phyloP scores from a whole-genome alignment of 208 protist genomes.

The Acanthamoeba healyi region DNA sequence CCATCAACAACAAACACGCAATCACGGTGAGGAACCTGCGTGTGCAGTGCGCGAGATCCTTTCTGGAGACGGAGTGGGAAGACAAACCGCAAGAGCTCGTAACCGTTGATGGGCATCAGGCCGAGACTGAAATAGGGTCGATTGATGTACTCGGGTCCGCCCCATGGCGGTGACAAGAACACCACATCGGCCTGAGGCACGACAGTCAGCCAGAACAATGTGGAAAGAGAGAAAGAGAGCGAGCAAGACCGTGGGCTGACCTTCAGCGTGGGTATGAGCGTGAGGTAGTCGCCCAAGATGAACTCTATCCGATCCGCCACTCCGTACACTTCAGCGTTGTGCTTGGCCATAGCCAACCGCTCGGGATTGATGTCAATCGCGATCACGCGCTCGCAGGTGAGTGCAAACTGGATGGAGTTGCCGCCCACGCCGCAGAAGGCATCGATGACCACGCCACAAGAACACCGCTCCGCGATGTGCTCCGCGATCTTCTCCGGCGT shows the following conservation, averaged over 20 bases:
- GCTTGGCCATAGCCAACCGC: conserved; percentile 83
- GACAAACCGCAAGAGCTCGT: conserved; percentile 82
- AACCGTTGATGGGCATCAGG: conserved; percentile 74
- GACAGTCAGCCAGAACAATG: not conserved
- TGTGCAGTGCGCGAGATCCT: not conserved
- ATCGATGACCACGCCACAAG: conserved; percentile 78
- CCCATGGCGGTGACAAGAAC: conserved; percentile 92
- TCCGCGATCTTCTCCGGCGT: conserved; percentile 83
- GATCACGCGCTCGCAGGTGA: conserved; percentile 87
- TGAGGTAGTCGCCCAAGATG: conserved; percentile 88
- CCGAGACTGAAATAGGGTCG: conserved; percentile 72
- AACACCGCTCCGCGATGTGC: conserved; percentile 80
- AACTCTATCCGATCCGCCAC: conserved; percentile 90
- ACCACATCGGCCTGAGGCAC: conserved; percentile 85
- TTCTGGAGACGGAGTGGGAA: not conserved
- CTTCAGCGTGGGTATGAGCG: conserved; percentile 81
- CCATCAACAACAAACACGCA: not conserved
- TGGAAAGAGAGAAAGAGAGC: not conserved
- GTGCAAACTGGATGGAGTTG: conserved; percentile 91
- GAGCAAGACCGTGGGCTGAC: not conserved
- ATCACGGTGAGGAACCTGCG: no score
- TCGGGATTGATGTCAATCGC: conserved; percentile 89
- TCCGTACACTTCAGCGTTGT: conserved; percentile 91
- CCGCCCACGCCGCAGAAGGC: conserved; percentile 90
- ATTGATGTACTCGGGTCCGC: conserved; percentile 87